Percentiles rank a stretch among this genome's conserved stretches.
Conservation (phyloP, 2,329 filamentous ascomycete genomes). For the Periglandula ipomoeae region DNA sequence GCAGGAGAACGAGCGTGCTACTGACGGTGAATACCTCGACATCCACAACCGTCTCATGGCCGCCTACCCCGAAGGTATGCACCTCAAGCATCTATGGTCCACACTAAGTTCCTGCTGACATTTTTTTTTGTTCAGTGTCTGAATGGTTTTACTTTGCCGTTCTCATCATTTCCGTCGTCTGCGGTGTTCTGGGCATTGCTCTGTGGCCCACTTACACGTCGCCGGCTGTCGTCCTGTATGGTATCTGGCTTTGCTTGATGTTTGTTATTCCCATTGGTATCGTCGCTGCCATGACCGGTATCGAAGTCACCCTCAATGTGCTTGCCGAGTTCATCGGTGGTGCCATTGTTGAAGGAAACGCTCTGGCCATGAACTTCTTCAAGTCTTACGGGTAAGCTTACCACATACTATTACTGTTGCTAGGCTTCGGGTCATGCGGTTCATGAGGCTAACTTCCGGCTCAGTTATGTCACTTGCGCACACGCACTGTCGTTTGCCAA, state of each 20-base stretch:
- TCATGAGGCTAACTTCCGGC: background rate
- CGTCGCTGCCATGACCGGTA: constrained; percentile 32
- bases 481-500: constrained; percentile 27
- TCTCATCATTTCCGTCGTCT: constrained; percentile 20
- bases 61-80: constrained; percentile 28
- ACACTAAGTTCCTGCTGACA: no score
- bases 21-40: constrained; percentile 18
- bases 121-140: no score
- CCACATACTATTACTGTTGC: background rate
- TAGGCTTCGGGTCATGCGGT: background rate
- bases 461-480: constrained; percentile 22
- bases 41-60: constrained; percentile 39
- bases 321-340: constrained; percentile 40
- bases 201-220: constrained; percentile 34
- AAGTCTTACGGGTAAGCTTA: constrained; percentile 27
- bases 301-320: constrained; percentile 33
- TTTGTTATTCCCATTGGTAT: constrained; percentile 37
- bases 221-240: constrained; percentile 33
- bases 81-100: background rate
- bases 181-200: constrained; percentile 26
- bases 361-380: constrained; percentile 38
- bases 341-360: constrained; percentile 31
- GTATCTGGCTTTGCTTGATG: constrained; percentile 29
- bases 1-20: constrained; percentile 3
- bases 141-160: constrained; percentile 37